Evolutionary conservation across 768 basidiomycete genomes (phyloP), one percentile per base, ranked within the genome.

Genomic region (Mrakia blollopis): DNA sequence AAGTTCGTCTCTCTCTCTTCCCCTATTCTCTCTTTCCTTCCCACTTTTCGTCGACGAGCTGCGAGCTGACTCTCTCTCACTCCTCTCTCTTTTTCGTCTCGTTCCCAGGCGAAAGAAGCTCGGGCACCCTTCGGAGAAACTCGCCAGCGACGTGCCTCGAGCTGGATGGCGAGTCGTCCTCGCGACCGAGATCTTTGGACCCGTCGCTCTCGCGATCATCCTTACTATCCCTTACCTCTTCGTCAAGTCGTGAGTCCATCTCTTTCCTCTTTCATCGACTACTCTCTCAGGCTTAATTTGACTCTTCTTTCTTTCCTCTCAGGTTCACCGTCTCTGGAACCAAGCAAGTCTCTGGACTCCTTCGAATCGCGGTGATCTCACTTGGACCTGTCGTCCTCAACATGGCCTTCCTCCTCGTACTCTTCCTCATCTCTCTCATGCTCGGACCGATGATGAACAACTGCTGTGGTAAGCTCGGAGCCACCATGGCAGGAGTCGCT

Each of bases 311-410:
- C n/a, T 11, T 35, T 35, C 0, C 9, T 30, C 10, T 7, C 63
- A 73, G 76, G 47, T 78, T 78, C 77, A 78, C 77, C 14, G 67
- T 57, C 39, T 35, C 77, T 11, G 77, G 77, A 4, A 32, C 85
- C 86, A 65, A 91, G 91, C 78, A 86, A 85, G 77, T 87, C 87
- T 76, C 94, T 30, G 93, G 93, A 16, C 87, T 99, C 79, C 90
- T 98, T 76, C 92, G 97, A 57, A 94, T 99, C 77, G 92, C 91
- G 28, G 89, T 99, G 81, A 90, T 98, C 80, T 89, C 96, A 13
- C 85, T 98, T 44, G 97, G 97, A 2, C 97, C 97, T 0, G 90
- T 98, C 81, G 93, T 97, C 11, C 97, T 91, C 90, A 98, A 98
- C 82, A 93, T 92, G 10, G 92, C 91, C 0, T 84, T 98, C 21